Conservation (phyloP, 768 basidiomycete genomes). For the Calocera viscosa region DNA sequence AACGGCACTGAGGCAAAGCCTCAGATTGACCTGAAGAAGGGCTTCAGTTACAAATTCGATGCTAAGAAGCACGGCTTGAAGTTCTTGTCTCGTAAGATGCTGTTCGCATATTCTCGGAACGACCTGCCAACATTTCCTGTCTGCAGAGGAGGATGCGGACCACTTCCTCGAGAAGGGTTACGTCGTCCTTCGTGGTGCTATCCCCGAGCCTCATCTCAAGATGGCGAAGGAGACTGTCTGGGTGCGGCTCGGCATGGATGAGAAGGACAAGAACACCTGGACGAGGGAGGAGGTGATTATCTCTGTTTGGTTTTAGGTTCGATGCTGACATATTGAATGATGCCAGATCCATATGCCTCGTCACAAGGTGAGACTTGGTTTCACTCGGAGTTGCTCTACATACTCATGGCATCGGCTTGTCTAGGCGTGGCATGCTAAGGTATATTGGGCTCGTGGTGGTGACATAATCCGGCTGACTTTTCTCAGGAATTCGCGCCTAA, state of each 20-base stretch:
- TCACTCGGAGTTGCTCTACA: constrained; percentile 28
- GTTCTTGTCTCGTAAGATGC: neutral
- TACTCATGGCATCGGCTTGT: neutral
- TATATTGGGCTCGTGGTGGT: neutral
- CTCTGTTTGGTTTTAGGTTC: neutral
- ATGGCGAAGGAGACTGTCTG: neutral
- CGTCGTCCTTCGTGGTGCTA: neutral
- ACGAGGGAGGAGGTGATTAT: constrained; percentile 26
- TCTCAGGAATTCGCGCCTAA: constrained; percentile 16
- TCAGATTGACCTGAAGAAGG: neutral
- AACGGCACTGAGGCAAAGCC: neutral
- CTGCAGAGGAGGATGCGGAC: constrained; percentile 2
- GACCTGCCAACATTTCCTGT: neutral
- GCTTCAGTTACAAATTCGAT: neutral
- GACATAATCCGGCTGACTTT: neutral
- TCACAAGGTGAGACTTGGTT: constrained; percentile 36
- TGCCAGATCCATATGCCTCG: constrained; percentile 40
- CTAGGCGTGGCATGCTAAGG: constrained; percentile 31
- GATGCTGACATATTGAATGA: neutral
- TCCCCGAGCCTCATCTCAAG: neutral
- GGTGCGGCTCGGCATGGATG: constrained; percentile 27
- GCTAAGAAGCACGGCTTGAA: constrained; percentile 1
- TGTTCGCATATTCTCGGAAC: neutral
- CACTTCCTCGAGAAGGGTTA: constrained; percentile 5
- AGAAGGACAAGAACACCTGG: constrained; percentile 44